These are phyloP conservation scores for Candida mesenterica DNA, from an alignment of 1,139 yeast genomes.

Conservation along the genomic window DNA sequence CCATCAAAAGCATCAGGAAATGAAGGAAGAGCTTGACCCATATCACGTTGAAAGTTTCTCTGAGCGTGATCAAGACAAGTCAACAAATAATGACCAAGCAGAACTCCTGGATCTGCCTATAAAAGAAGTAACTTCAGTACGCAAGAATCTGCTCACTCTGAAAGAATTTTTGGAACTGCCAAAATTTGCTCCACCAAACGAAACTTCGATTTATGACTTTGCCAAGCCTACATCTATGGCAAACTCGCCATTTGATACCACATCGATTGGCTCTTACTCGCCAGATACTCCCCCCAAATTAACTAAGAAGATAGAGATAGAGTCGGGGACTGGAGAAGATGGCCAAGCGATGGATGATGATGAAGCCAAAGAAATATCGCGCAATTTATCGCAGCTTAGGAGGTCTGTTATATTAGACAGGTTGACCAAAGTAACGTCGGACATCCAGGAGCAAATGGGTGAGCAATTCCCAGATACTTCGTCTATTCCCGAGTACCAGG, in stretches of 20 bases:
- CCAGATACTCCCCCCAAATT: slow-evolving; percentile 34
- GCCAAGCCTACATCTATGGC: slow-evolving; percentile 7
- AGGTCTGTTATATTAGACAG: slow-evolving; percentile 41
- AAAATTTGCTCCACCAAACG: neutral
- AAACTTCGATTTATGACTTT: slow-evolving; percentile 4
- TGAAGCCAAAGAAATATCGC: slow-evolving; percentile 14
- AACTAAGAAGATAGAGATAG: neutral
- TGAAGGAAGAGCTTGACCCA: too few species aligned
- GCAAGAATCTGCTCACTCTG: neutral
- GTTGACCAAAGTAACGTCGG: slow-evolving; percentile 41
- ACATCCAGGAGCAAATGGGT: slow-evolving; percentile 33
- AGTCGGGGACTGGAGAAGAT: slow-evolving; percentile 1
- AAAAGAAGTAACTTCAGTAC: neutral
- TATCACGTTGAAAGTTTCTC: too few species aligned
- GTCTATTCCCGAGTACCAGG: slow-evolving; percentile 1
- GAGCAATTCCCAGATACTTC: slow-evolving; percentile 1
- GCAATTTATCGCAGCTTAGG: slow-evolving; percentile 18
- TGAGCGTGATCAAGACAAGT: too few species aligned
- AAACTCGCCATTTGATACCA: slow-evolving; percentile 14
- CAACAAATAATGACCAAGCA: neutral
- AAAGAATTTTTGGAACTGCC: slow-evolving; percentile 1
- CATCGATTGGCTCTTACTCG: slow-evolving; percentile 35
- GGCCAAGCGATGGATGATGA: slow-evolving; percentile 11
- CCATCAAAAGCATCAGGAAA: too few species aligned
- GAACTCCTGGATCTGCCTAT: neutral